Conservation (phyloP, 768 basidiomycete genomes). For the Suillus bovinus region DNA sequence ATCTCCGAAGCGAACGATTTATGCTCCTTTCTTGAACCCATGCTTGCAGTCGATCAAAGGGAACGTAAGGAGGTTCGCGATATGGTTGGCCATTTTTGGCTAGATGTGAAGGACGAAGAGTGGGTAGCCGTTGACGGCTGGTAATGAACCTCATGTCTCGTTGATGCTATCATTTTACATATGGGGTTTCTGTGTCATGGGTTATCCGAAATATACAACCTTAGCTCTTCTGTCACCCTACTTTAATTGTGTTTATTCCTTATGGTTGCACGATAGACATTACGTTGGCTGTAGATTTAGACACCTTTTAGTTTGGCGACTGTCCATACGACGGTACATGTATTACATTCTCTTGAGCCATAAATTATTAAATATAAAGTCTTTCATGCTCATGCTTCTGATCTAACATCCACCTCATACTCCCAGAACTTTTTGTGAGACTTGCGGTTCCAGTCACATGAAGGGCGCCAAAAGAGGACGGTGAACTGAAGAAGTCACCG, state of each 20-base stretch:
- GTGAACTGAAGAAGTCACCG: too few relatives aligned
- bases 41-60: slow-evolving; percentile 72
- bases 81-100: slow-evolving; percentile 75
- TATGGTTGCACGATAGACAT: background rate
- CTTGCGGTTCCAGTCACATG: too few relatives aligned
- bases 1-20: slow-evolving; percentile 56
- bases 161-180: background rate
- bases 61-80: slow-evolving; percentile 71
- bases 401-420: too few relatives aligned
- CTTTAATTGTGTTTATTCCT: background rate
- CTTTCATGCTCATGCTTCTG: background rate
- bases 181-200: slow-evolving; percentile 11
- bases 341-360: background rate
- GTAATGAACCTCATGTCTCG: slow-evolving; percentile 19
- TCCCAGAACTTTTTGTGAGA: too few relatives aligned
- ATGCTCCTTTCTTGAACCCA: slow-evolving; percentile 71
- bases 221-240: slow-evolving; percentile 9
- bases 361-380: background rate
- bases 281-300: background rate
- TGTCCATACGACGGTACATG: background rate
- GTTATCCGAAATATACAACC: slow-evolving; percentile 5
- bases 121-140: slow-evolving; percentile 30
- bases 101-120: slow-evolving; percentile 42
- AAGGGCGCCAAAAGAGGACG: too few relatives aligned
- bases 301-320: background rate